Evolutionary conservation across 805 yeast genomes (phyloP).

Genomic region (Candida vaughaniae): DNA sequence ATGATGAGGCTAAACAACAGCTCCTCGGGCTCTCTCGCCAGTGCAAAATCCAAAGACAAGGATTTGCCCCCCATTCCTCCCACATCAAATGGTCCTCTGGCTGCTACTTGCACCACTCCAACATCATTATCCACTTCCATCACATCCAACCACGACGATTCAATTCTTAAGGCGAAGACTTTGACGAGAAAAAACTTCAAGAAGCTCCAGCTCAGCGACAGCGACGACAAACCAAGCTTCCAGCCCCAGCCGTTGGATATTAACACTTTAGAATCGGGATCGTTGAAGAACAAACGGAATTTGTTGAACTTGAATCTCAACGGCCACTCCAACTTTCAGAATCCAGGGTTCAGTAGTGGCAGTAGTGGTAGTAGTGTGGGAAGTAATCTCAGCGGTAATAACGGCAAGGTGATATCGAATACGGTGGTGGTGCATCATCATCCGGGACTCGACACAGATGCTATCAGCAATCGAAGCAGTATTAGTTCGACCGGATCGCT

Average conservation of each 20-base stretch:
- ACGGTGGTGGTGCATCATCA: slow-evolving; percentile 5
- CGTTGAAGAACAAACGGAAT: slow-evolving; percentile 21
- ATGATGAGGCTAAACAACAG: slow-evolving; percentile 10
- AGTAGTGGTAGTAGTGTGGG: background rate
- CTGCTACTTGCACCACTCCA: no score
- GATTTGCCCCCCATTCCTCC: slow-evolving; percentile 40
- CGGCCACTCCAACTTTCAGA: slow-evolving; percentile 1
- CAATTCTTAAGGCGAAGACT: slow-evolving; percentile 32
- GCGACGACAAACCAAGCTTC: background rate
- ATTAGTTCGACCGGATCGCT: slow-evolving; percentile 9
- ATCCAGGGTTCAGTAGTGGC: background rate
- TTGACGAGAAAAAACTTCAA: slow-evolving; percentile 41
- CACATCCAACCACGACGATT: slow-evolving; percentile 2
- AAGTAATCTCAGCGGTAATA: background rate
- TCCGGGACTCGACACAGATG: background rate
- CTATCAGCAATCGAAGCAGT: slow-evolving; percentile 11
- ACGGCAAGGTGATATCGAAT: slow-evolving; percentile 1
- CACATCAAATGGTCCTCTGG: no score
- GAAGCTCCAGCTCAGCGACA: slow-evolving; percentile 18
- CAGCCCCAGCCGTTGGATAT: slow-evolving; percentile 8
- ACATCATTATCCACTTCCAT: no score
- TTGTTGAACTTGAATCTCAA: slow-evolving; percentile 18
- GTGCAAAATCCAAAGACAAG: slow-evolving; percentile 22
- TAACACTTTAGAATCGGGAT: background rate
- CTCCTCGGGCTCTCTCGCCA: slow-evolving; percentile 9